phyloP scores from a whole-genome alignment of 1,284 basidiomycete species.

The Ceratobasidium sp. region DNA sequence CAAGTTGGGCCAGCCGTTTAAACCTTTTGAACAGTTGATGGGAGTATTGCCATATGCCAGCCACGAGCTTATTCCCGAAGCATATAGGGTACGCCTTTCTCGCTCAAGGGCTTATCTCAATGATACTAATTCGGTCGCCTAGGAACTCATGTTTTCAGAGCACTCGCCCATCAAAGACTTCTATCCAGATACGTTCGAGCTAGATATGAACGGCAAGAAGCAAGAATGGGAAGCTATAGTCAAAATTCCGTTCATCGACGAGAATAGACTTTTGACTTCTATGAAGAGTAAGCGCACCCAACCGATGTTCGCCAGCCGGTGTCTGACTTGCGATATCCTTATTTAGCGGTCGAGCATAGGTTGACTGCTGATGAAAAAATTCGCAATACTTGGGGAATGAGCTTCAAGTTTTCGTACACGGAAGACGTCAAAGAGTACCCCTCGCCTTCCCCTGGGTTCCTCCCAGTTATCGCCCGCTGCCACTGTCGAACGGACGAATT shows the following conservation, averaged over 20 bases:
- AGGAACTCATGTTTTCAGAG: conserved; percentile 91
- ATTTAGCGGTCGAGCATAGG: conserved; percentile 75
- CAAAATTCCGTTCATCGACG: conserved; percentile 98
- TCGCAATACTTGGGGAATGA: conserved; percentile 84
- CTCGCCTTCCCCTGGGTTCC: conserved; percentile 93
- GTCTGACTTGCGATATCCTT: conserved; percentile 1
- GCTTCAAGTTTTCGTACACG: conserved; percentile 82
- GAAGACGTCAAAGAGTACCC: conserved; percentile 76
- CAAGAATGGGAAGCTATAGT: conserved; percentile 99
- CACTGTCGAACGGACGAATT: conserved; percentile 83
- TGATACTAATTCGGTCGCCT: conserved; percentile 23
- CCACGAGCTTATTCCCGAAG: conserved; percentile 84
- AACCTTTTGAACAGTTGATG: conserved; percentile 97
- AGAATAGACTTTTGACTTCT: conserved; percentile 79
- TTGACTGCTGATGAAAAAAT: conserved; percentile 80
- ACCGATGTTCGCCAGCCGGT: no score
- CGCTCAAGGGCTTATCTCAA: background rate
- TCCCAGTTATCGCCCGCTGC: conserved; percentile 89
- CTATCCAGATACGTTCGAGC: conserved; percentile 91
- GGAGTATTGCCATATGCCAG: conserved; percentile 94
- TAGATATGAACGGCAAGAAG: conserved; percentile 98
- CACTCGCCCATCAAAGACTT: conserved; percentile 94
- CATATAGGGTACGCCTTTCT: conserved; percentile 73
- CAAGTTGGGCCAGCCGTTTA: conserved; percentile 88
- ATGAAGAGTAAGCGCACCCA: conserved; percentile 71